A percentile compares a stretch with the other conserved stretches of the same genome.
Evolutionary conservation across 2,329 filamentous ascomycete genomes (phyloP).

Genomic region (Escovopsis weberi): DNA sequence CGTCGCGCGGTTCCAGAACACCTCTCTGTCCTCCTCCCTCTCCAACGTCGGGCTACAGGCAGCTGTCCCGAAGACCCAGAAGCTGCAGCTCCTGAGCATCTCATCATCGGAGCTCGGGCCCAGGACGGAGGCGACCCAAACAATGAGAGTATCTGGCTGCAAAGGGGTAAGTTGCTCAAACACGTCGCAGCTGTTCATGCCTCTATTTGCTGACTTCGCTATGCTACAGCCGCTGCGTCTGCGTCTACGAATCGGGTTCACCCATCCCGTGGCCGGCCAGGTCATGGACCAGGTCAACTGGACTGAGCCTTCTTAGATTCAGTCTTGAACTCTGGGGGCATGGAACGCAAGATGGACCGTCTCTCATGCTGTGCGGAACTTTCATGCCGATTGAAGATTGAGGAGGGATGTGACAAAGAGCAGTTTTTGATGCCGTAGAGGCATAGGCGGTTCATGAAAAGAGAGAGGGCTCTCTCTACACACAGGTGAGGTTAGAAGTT

Average conservation of each 20-base stretch:
- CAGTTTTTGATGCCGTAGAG: no score
- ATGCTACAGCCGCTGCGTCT: conserved; percentile 58
- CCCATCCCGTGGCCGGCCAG: conserved; percentile 52
- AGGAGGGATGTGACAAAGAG: no score
- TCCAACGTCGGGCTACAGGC: conserved; percentile 76
- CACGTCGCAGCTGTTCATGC: not conserved
- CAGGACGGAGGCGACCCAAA: conserved; percentile 73
- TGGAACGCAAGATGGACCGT: no score
- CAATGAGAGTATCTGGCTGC: conserved; percentile 74
- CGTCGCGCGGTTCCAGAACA: conserved; percentile 71
- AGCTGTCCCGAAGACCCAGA: conserved; percentile 92
- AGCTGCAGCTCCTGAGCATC: conserved; percentile 80
- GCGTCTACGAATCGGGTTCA: conserved; percentile 71
- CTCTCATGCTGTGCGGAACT: no score
- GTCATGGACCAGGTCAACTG: conserved; percentile 93
- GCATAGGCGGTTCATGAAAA: no score
- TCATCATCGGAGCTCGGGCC: conserved; percentile 63
- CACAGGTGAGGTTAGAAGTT: no score
- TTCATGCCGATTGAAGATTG: no score
- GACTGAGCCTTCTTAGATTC: conserved; percentile 53
- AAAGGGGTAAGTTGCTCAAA: conserved; percentile 63
- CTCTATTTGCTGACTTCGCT: conserved; percentile 7
- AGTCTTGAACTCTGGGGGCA: no score
- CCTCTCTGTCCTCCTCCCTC: conserved; percentile 47
- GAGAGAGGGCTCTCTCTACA: no score